Percentiles rank a stretch among this genome's conserved stretches.
These are phyloP conservation scores for Triglochin maritima DNA, from an alignment of 106 monocot genomes.

Conservation along the genomic window DNA sequence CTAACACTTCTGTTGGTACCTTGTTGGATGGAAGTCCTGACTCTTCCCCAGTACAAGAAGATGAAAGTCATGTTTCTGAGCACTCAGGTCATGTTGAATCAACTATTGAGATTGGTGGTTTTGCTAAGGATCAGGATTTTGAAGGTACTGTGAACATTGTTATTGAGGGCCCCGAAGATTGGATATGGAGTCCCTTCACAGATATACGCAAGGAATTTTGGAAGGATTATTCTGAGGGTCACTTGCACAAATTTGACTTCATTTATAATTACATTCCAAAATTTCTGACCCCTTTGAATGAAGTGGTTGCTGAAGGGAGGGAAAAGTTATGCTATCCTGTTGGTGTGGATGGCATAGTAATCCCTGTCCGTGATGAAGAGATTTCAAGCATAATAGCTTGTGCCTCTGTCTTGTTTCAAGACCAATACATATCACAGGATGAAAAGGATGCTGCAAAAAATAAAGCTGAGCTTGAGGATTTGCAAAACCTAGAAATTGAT, in stretches of 20 bases:
- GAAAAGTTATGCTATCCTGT: conserved; percentile 32
- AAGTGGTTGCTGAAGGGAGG: conserved; percentile 18
- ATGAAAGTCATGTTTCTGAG: conserved; percentile 1
- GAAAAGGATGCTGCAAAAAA: conserved; percentile 21
- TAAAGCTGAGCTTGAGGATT: conserved; percentile 18
- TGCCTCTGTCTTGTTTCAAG: conserved; percentile 37
- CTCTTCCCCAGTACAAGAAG: conserved; percentile 14
- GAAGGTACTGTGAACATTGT: conserved; percentile 1
- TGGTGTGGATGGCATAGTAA: conserved; percentile 34
- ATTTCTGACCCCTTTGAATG: conserved; percentile 28
- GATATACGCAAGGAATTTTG: conserved; percentile 35
- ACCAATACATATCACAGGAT: conserved; percentile 5
- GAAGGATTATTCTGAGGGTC: conserved; percentile 45
- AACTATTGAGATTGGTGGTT: too few species aligned
- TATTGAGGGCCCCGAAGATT: conserved; percentile 23
- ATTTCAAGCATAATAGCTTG: conserved; percentile 87
- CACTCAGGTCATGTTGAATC: too few species aligned
- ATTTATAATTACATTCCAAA: conserved; percentile 38
- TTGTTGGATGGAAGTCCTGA: conserved; percentile 6
- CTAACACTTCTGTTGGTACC: not conserved
- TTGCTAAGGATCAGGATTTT: too few species aligned
- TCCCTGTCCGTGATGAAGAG: conserved; percentile 68
- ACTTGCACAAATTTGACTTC: conserved; percentile 43
- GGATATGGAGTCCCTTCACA: conserved; percentile 69
- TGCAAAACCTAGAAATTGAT: conserved; percentile 11